Evolutionary conservation across 345 rosid species (phyloP).

Genomic region (Salix viminalis): DNA sequence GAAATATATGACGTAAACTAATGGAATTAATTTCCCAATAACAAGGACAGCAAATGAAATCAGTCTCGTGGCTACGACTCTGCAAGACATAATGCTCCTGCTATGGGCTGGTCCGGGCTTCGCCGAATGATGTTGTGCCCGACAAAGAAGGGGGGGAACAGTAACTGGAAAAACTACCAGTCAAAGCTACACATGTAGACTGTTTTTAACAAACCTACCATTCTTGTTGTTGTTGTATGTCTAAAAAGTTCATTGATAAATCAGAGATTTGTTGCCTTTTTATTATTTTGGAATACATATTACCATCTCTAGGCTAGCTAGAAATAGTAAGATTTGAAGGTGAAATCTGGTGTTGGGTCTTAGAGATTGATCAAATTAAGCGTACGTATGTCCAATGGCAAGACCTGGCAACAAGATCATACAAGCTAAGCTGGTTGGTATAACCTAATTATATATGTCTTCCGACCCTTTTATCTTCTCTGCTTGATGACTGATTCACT

Average conservation of each 20-base stretch:
- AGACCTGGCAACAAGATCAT: constrained; percentile 40
- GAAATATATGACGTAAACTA: too few species aligned
- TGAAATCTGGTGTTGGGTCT: too few species aligned
- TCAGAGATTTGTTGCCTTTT: background rate
- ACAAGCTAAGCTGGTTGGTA: constrained; percentile 55
- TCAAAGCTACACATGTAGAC: constrained; percentile 10
- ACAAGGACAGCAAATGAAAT: too few species aligned
- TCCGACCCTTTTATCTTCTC: constrained; percentile 11
- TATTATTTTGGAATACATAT: background rate
- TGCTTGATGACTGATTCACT: background rate
- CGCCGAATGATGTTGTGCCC: too few species aligned
- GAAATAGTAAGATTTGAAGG: too few species aligned
- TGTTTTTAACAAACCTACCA: constrained; percentile 22
- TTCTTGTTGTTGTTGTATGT: constrained; percentile 2
- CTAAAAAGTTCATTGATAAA: background rate
- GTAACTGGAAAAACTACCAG: constrained; percentile 17
- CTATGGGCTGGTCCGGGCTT: too few species aligned
- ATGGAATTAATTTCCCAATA: too few species aligned
- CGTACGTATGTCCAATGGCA: constrained; percentile 31
- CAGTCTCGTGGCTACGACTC: too few species aligned
- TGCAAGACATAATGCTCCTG: too few species aligned
- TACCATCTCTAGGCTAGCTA: background rate
- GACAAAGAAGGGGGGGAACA: background rate
- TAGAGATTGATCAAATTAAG: background rate
- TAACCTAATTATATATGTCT: constrained; percentile 45